Percentiles rank a stretch among this genome's conserved stretches.
phyloP scores from a whole-genome alignment of 768 basidiomycete species.

The Serendipita sp. region DNA sequence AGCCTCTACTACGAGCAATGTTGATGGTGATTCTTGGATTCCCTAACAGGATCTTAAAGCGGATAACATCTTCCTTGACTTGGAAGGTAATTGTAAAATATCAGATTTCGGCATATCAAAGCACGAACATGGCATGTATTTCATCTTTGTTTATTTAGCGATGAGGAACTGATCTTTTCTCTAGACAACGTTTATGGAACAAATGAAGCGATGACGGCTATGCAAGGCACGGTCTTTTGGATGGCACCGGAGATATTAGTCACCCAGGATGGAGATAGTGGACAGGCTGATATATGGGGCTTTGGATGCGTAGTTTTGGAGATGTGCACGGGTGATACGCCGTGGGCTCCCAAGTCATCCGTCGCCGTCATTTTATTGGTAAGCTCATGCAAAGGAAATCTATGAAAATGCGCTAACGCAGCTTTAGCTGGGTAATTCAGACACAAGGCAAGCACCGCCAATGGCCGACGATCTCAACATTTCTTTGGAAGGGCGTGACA shows the following conservation, averaged over 20 bases:
- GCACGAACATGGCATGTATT: constrained; percentile 32
- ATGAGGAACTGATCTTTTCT: not conserved
- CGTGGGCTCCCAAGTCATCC: constrained; percentile 82
- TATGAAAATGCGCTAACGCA: not conserved
- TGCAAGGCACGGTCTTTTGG: constrained; percentile 99
- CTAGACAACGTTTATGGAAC: constrained; percentile 64
- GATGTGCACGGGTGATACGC: constrained; percentile 95
- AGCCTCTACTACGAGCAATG: not conserved
- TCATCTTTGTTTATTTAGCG: not conserved
- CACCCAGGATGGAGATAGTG: constrained; percentile 80
- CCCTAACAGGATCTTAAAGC: constrained; percentile 74
- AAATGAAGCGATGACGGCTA: constrained; percentile 66
- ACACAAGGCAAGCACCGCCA: constrained; percentile 57
- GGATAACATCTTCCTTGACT: constrained; percentile 94
- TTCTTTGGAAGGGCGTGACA: constrained; percentile 63
- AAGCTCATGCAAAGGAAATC: constrained; percentile 12
- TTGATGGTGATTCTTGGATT: constrained; percentile 4
- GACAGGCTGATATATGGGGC: constrained; percentile 98
- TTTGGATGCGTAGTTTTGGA: constrained; percentile 96
- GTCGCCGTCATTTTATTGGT: constrained; percentile 94
- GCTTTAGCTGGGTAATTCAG: constrained; percentile 31
- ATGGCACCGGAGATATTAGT: constrained; percentile 96
- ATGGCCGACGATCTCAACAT: constrained; percentile 70
- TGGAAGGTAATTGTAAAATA: constrained; percentile 84
- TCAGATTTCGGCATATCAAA: constrained; percentile 99